Evolutionary conservation across 1,284 basidiomycete species (phyloP), one percentile per base, ranked within the genome.

Genomic region (Gomphus bonarii): DNA sequence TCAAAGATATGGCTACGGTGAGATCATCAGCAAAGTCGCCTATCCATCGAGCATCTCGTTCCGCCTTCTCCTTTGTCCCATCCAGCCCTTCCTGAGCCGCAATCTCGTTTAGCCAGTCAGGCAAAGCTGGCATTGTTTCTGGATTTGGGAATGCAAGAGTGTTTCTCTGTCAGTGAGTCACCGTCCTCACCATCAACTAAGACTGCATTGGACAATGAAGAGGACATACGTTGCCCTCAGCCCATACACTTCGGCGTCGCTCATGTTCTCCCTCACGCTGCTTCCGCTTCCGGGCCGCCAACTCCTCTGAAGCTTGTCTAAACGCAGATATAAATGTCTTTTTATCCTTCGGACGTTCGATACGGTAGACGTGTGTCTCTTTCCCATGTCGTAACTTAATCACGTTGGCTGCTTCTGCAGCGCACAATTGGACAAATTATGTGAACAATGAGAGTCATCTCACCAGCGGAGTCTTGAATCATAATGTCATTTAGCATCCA

Each of bases 371-470:
- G 67, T 91, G 87, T 1, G 88, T 91, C 72, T 98, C 95, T 69
- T 95, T 95, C 8, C 88, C 87, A 55, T 95, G 82, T 63, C 89
- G 82, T 64, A 99, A 85, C 75, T 98, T 98, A 78, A 99, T 88
- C 1, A 97, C 95, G 65, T 98, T 97, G 16, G 85, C 91, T 73
- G 98, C 84, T 54, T 84, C 95, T 93, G 25, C 8, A 10, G 28
- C 18, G 31, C 16, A 51, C 55, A 36, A 30, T 58, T 25, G 36
- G 22, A 59, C 60, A 36, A 30, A 38, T 20, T 47, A 35, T 44
- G 9, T 9, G 47, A 57, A 6, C 36, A 16, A 18, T 10, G 30
- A 30, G 1, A 44, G n/a, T 10, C 3, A 54, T 49, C 85, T 63
- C 62, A 92, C 91, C 84, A 2, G 91, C 79, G 6, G 91, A 88